A percentile compares a stretch with the other conserved stretches of the same genome.
Conservation (phyloP, 2,329 filamentous ascomycete genomes). For the Apiospora aurea region DNA sequence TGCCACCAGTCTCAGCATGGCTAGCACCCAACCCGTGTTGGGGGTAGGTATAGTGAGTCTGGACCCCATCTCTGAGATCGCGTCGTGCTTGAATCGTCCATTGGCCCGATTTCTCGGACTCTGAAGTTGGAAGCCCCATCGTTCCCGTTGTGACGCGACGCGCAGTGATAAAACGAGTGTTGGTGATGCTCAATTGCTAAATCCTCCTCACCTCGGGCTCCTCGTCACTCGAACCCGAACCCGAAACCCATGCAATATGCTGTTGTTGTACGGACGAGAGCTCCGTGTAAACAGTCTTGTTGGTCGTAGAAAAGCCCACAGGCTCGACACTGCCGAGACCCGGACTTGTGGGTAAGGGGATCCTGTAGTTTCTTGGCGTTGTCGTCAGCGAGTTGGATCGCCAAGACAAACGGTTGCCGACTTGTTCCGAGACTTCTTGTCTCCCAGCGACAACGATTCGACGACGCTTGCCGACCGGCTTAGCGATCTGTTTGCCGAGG, state of each 20-base stretch:
- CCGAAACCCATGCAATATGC: not conserved
- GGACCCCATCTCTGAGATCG: not conserved
- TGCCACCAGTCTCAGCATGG: not conserved
- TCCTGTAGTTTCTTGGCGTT: not conserved
- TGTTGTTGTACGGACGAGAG: not conserved
- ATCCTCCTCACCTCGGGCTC: not conserved
- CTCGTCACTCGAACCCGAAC: not conserved
- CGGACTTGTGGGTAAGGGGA: not conserved
- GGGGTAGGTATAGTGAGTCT: not conserved
- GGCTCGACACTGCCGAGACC: not conserved
- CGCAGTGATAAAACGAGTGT: not conserved
- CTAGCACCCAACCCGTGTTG: not conserved
- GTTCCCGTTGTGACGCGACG: not conserved
- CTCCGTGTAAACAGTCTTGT: not conserved
- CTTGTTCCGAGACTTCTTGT: not conserved
- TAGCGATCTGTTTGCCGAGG: not conserved
- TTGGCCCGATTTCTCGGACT: not conserved
- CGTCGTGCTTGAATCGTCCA: not conserved
- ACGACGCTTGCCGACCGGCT: not conserved
- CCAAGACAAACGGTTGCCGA: conserved; percentile 16
- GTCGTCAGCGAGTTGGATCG: conserved; percentile 10
- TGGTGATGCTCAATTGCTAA: not conserved
- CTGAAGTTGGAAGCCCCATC: not conserved
- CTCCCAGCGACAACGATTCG: not conserved
- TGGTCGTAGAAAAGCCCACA: not conserved